Evolutionary conservation across 768 basidiomycete species (phyloP), one percentile per base, ranked within the genome.

Genomic region (Lactarius akahatsu): DNA sequence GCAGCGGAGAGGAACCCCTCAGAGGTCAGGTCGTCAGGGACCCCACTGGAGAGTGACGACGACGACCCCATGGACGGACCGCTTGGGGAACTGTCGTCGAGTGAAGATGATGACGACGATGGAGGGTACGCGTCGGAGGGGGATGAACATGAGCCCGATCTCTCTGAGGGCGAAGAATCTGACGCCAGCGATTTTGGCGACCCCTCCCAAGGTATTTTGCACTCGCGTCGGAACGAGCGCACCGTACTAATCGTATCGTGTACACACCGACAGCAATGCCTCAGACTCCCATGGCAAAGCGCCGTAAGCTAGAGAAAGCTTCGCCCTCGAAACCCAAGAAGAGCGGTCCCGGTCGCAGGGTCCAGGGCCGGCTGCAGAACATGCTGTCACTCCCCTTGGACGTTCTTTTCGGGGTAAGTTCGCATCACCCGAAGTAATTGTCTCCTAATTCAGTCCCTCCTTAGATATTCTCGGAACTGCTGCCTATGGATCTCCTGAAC

Each of bases 401-500:
- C 18, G 68, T 62, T 18, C 65, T 69, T 18, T 69, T 69, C 30
- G 28, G 55, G 68, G 68, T 67, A 63, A 38, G 61, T 38, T 26
- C 28, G 28, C 30, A 3, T 38, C n/a, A 2, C 15, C 16, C 13
- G 2, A 38, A 28, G 10, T 6, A 6, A 23, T 45, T 15, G 6
- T 57, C 23, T 6, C 23, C 23, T 26, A 50, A 23, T 45, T 28
- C 30, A 7, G 20, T 11, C 43, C 4, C 11, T 13, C 16, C 32
- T 16, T 41, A 70, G 69, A 56, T 70, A 45, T 43, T 70, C 28
- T 41, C 61, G 1, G 40, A 34, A 43, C 40, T 70, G 61, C 41
- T 38, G 18, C 69, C 69, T 13, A 65, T 59, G 43, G 69, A 70
- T 34, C 63, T 70, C 45, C 30, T 70, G 28, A 69, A 58, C 43